phyloP scores from a whole-genome alignment of 1,284 basidiomycete species.

The Leccinum huronense region DNA sequence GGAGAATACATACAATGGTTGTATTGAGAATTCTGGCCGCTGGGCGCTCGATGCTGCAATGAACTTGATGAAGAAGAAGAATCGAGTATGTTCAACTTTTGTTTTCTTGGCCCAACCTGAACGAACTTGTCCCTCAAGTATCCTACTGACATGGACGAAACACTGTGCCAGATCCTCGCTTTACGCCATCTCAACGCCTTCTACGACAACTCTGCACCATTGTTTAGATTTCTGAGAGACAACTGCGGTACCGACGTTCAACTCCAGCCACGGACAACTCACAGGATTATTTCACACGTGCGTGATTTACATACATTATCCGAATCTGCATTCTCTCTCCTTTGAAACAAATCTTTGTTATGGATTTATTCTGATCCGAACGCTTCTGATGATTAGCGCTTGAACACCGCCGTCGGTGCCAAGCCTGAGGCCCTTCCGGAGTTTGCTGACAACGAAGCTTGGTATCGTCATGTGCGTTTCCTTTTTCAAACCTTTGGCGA shows the following conservation, averaged over 20 bases:
- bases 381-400: slow-evolving; percentile 18
- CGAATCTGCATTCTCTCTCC: not conserved
- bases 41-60: slow-evolving; percentile 6
- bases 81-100: slow-evolving; percentile 18
- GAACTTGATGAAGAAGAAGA: slow-evolving; percentile 13
- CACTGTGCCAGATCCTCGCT: slow-evolving; percentile 9
- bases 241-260: slow-evolving; percentile 17
- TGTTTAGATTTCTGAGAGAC: slow-evolving; percentile 27
- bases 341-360: not conserved
- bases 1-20: slow-evolving; percentile 15
- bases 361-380: not conserved
- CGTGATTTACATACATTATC: slow-evolving; percentile 8
- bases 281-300: slow-evolving; percentile 30
- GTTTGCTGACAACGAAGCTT: slow-evolving; percentile 27
- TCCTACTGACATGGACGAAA: slow-evolving; percentile 6
- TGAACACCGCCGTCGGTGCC: slow-evolving; percentile 20
- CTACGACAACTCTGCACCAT: slow-evolving; percentile 32
- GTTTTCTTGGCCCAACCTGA: not conserved
- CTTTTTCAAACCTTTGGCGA: not conserved
- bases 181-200: slow-evolving; percentile 15
- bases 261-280: slow-evolving; percentile 23
- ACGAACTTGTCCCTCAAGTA: slow-evolving; percentile 15
- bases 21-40: slow-evolving; percentile 11
- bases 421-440: slow-evolving; percentile 20
- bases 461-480: slow-evolving; percentile 29